Base-by-base conservation (phyloP, 768 basidiomycete genomes). In the Asterophora parasitica region DNA sequence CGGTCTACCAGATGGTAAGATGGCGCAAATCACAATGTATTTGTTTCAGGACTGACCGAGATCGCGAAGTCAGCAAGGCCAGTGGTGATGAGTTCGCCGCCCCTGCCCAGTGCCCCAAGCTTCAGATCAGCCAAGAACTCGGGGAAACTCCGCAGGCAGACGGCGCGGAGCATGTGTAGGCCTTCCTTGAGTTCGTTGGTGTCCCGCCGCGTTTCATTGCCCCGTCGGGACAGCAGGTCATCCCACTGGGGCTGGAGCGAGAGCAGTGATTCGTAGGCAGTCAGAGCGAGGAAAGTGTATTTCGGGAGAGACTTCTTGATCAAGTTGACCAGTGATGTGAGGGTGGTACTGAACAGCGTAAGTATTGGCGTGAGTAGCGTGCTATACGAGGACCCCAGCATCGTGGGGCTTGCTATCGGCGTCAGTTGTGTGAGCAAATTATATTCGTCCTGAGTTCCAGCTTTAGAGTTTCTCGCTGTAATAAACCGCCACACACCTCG, bases 111-210 rank as follows among this genome's bases (percentile, higher is more conserved):
- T 2, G 75, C 77, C 1, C 81, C 82, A 51, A 83, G 61, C 62
- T 88, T 88, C 58, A 92, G 65, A 60, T 92, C 88, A 13, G 81
- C 87, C 38, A 92, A 61, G 54, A 88, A 85, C 57, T 92, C 89
- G 0, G 90, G 89, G 62, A 92, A 92, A 43, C 85, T 89, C 37
- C 90, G 73, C 49, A 92, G 64, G 58, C 88, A 89, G 1, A 90
- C 71, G 0, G 75, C 79, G 11, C 85, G 71, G 8, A 92, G 67
- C 4, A 76, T 67, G 42, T 80, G 78, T 6, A 88, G 57, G 0
- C 81, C 82, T 7, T 92, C 90, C 56, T 79, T 83, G 38, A 88
- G 64, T 55, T 88, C 88, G 54, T 89, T 89, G 19, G 68, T 67
- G 23, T 76, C 76, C 48, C 67, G 69, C 17, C 66, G 60, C 34